Percentiles rank a stretch among this genome's conserved stretches.
Evolutionary conservation across 805 yeast genomes (phyloP).

Genomic region (Yarrowia sp.): DNA sequence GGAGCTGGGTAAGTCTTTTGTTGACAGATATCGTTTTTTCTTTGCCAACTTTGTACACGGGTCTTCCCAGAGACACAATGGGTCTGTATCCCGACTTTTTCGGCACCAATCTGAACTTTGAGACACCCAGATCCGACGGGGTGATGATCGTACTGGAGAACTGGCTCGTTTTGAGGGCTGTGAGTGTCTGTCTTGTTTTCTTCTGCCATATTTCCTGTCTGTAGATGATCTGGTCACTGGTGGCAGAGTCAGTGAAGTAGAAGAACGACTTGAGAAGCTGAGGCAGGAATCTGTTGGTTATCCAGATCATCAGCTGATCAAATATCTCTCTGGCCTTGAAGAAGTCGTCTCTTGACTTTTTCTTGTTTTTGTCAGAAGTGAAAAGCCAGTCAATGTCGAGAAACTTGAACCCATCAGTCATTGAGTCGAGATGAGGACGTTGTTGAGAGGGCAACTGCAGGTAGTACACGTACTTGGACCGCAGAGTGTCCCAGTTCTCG

Average conservation of each 20-base stretch:
- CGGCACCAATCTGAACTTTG: constrained; percentile 26
- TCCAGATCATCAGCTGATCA: constrained; percentile 5
- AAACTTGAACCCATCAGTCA: neutral
- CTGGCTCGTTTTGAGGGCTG: neutral
- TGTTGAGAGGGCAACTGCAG: neutral
- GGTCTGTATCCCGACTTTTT: constrained; percentile 13
- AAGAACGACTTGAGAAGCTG: neutral
- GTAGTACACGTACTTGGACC: constrained; percentile 1
- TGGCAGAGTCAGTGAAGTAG: constrained; percentile 8
- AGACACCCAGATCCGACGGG: constrained; percentile 6
- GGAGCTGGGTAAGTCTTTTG: neutral
- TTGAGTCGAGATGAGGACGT: neutral
- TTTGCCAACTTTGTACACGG: neutral
- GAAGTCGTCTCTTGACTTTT: constrained; percentile 8
- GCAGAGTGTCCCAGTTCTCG: constrained; percentile 1
- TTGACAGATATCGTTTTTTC: neutral
- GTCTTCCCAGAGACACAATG: constrained; percentile 22
- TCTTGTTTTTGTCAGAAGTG: neutral
- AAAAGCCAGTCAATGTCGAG: constrained; percentile 18
- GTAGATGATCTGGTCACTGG: neutral
- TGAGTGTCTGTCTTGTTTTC: neutral
- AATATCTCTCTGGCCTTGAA: constrained; percentile 10
- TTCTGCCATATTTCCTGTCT: neutral
- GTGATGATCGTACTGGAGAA: neutral
- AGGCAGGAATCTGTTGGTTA: neutral